phyloP scores from a whole-genome alignment of 352 stramenopile species.

The Globisporangium nunn region DNA sequence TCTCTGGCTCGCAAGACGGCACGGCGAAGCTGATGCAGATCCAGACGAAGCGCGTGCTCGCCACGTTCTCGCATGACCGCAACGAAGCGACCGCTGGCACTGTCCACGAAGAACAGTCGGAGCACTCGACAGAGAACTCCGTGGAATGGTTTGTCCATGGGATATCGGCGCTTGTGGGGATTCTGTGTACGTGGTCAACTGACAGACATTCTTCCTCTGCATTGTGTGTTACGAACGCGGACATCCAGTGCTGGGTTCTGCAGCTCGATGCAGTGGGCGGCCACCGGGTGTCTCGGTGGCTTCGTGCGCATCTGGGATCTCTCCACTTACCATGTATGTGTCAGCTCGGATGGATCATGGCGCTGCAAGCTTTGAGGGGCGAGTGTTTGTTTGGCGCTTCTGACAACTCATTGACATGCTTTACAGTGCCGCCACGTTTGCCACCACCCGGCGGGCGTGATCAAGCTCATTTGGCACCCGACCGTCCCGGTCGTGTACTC shows the following conservation, averaged over 20 bases:
- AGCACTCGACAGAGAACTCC: slow-evolving; percentile 65
- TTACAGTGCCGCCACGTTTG: slow-evolving; percentile 81
- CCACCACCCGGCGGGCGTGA: slow-evolving; percentile 83
- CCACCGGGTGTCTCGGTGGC: slow-evolving; percentile 92
- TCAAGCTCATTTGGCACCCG: slow-evolving; percentile 89
- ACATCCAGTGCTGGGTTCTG: slow-evolving; percentile 88
- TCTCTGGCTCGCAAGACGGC: slow-evolving; percentile 92
- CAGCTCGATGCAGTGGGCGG: slow-evolving; percentile 91
- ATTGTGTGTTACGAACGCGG: background rate
- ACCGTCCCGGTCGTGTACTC: slow-evolving; percentile 78
- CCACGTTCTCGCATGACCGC: slow-evolving; percentile 72
- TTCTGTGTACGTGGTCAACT: background rate
- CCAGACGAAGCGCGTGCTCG: slow-evolving; percentile 91
- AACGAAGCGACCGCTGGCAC: slow-evolving; percentile 42
- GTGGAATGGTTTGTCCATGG: slow-evolving; percentile 80
- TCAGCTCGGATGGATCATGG: too few relatives aligned
- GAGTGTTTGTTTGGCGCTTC: background rate
- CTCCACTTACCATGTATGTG: slow-evolving; percentile 60
- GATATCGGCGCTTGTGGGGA: background rate
- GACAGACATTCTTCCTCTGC: background rate
- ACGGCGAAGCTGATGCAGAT: slow-evolving; percentile 91
- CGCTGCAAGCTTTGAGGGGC: too few relatives aligned
- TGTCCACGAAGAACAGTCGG: slow-evolving; percentile 34
- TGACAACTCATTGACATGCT: background rate
- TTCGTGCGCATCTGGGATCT: slow-evolving; percentile 96